Evolutionary conservation across 2,329 filamentous ascomycete species (phyloP).

Genomic region (Pseudogymnoascus sp.): DNA sequence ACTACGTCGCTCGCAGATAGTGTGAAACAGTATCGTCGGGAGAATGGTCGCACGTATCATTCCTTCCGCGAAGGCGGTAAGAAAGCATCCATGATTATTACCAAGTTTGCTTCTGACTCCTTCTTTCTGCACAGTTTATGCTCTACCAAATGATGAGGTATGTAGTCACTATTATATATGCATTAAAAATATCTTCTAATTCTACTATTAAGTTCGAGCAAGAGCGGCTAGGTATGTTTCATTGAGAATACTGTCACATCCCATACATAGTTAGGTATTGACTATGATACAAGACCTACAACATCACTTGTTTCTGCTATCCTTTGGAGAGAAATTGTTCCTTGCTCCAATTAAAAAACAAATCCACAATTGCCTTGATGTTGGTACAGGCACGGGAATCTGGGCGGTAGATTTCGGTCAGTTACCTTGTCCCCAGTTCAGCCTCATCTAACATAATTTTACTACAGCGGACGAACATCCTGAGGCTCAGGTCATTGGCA

Average conservation of each 20-base stretch:
- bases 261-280: neutral
- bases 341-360: slow-evolving; percentile 24
- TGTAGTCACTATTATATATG: neutral
- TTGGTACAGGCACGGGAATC: slow-evolving; percentile 36
- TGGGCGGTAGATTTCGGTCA: slow-evolving; percentile 36
- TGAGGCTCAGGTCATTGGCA: slow-evolving; percentile 20
- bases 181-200: neutral
- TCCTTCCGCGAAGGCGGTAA: slow-evolving; percentile 21
- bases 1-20: slow-evolving; percentile 26
- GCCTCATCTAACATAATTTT: neutral
- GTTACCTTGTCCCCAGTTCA: slow-evolving; percentile 1
- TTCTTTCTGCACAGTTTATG: slow-evolving; percentile 9
- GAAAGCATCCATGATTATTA: neutral
- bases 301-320: slow-evolving; percentile 20
- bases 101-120: neutral
- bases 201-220: neutral
- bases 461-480: slow-evolving; percentile 21
- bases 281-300: slow-evolving; percentile 17
- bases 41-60: slow-evolving; percentile 36
- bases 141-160: slow-evolving; percentile 13
- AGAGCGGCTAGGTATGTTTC: slow-evolving; percentile 10
- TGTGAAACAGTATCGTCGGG: slow-evolving; percentile 31
- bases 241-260: neutral
- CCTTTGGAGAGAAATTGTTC: slow-evolving; percentile 17
- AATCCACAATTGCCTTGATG: slow-evolving; percentile 30